Conservation (phyloP, 345 rosid species). For the Lepidium sativum region DNA sequence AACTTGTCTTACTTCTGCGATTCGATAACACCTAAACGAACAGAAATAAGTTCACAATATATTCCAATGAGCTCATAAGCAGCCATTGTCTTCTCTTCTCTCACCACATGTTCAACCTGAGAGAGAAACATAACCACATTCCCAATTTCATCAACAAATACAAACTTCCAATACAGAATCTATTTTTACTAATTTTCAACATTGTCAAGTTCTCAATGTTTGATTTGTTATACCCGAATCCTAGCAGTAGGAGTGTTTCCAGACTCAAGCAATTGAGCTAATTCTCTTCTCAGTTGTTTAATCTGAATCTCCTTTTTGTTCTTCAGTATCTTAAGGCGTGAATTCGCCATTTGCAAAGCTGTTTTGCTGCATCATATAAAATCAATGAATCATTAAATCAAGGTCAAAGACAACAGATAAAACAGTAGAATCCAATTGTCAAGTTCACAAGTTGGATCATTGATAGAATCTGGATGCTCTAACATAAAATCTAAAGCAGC, state of each 20-base stretch:
- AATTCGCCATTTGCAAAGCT: slow-evolving; percentile 55
- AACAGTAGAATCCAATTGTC: not conserved
- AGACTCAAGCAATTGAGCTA: slow-evolving; percentile 70
- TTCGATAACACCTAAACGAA: slow-evolving; percentile 76
- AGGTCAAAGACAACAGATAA: not conserved
- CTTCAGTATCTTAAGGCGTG: slow-evolving; percentile 69
- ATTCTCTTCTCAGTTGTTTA: slow-evolving; percentile 67
- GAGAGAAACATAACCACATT: not conserved
- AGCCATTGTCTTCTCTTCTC: slow-evolving; percentile 87
- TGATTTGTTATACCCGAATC: slow-evolving; percentile 42
- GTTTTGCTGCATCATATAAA: slow-evolving; percentile 53
- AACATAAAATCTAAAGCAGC: not conserved
- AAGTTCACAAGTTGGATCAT: not conserved
- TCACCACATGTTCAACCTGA: slow-evolving; percentile 86
- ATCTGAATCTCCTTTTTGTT: slow-evolving; percentile 59
- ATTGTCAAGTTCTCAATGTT: not conserved
- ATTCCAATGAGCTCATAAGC: slow-evolving; percentile 79
- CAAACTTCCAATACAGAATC: not conserved
- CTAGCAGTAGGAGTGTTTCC: slow-evolving; percentile 80
- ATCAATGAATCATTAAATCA: not conserved
- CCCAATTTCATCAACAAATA: not conserved
- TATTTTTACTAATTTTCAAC: not conserved
- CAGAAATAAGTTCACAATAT: slow-evolving; percentile 65
- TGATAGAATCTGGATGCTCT: not conserved
- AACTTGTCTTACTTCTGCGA: slow-evolving; percentile 55